Conservation (phyloP, 805 yeast species). For the Hanseniaspora thailandica region DNA sequence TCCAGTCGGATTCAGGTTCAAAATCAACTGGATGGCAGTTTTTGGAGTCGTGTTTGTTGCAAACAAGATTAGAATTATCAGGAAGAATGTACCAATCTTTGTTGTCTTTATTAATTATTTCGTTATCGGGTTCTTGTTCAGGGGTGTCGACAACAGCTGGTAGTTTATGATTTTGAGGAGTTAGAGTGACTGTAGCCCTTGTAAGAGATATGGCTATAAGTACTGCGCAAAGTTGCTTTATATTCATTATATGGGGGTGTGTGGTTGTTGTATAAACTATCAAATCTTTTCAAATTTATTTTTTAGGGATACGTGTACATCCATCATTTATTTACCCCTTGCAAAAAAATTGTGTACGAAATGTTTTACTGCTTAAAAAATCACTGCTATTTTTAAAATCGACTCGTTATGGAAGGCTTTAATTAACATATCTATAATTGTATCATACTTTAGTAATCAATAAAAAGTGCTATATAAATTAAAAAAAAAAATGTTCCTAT, state of each 20-base stretch:
- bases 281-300: neutral
- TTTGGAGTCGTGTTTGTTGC: conserved; percentile 30
- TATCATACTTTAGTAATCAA: too few species aligned
- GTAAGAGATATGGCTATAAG: neutral
- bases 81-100: conserved; percentile 15
- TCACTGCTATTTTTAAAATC: neutral
- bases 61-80: conserved; percentile 19
- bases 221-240: neutral
- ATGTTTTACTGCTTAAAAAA: too few species aligned
- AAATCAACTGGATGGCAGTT: conserved; percentile 53
- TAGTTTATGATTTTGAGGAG: neutral
- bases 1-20: conserved; percentile 59
- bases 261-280: neutral
- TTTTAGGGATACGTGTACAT: neutral
- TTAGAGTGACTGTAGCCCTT: neutral
- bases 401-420: too few species aligned
- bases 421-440: too few species aligned
- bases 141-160: neutral
- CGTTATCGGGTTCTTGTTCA: neutral
- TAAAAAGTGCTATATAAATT: too few species aligned
- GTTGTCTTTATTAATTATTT: conserved; percentile 9
- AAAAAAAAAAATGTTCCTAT: neutral
- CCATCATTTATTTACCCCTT: neutral
- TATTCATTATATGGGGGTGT: neutral
- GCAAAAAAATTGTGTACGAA: neutral